A percentile compares a stretch with the other conserved stretches of the same genome.
phyloP scores from a whole-genome alignment of 2,329 filamentous ascomycete genomes.

The Colletotrichum salicis region DNA sequence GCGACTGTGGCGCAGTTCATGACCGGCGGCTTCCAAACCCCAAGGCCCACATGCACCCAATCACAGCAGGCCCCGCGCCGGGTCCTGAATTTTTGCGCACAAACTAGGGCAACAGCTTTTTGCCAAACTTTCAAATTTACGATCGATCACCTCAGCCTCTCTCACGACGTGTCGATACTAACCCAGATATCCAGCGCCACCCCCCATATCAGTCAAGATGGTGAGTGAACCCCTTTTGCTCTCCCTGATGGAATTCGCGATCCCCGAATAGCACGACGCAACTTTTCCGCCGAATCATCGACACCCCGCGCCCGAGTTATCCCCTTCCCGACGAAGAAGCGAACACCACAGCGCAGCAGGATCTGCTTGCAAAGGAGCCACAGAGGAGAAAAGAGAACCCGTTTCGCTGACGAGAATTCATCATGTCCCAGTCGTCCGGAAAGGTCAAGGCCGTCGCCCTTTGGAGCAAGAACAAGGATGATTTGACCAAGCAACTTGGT shows the following conservation, averaged over 20 bases:
- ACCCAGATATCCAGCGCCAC: slow-evolving; percentile 36
- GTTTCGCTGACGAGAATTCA: slow-evolving; percentile 34
- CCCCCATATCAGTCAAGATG: slow-evolving; percentile 37
- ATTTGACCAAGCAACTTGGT: slow-evolving; percentile 92
- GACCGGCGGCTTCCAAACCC: neutral
- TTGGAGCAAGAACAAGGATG: slow-evolving; percentile 99
- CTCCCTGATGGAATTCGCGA: slow-evolving; percentile 18
- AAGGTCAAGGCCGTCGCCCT: slow-evolving; percentile 96
- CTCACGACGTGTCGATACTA: slow-evolving; percentile 36
- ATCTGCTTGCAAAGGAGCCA: neutral
- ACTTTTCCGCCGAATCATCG: slow-evolving; percentile 16
- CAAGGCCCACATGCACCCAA: slow-evolving; percentile 9
- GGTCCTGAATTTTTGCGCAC: slow-evolving; percentile 12
- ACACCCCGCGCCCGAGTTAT: slow-evolving; percentile 20
- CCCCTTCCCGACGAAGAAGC: slow-evolving; percentile 20
- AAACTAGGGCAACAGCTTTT: slow-evolving; percentile 15
- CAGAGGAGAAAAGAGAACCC: neutral
- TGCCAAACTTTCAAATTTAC: slow-evolving; percentile 2
- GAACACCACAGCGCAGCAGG: neutral
- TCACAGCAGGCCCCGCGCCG: slow-evolving; percentile 7
- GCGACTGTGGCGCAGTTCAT: neutral
- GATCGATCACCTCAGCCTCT: slow-evolving; percentile 10
- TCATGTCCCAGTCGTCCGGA: slow-evolving; percentile 53
- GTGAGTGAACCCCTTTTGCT: slow-evolving; percentile 32
- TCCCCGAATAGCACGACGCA: slow-evolving; percentile 15